Evolutionary conservation across 139 green algal species (phyloP).

Genomic region (Micractinium sp.): DNA sequence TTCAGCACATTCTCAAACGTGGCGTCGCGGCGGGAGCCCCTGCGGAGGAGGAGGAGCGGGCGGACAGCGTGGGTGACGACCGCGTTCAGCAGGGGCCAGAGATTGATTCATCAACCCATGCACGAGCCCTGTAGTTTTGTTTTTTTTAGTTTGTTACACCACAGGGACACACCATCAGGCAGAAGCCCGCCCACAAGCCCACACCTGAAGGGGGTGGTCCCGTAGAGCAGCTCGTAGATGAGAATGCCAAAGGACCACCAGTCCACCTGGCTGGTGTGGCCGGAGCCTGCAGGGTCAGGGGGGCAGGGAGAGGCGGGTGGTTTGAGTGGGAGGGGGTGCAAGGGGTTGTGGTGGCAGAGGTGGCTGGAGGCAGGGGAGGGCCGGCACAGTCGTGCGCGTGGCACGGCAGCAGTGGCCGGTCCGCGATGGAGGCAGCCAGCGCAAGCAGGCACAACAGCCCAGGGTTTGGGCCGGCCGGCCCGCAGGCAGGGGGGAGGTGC

Average conservation of each 20-base stretch:
- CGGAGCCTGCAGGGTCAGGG: constrained; percentile 38
- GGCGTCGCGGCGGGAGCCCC: constrained; percentile 70
- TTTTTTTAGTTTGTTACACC: too few relatives aligned
- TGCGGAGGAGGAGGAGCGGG: background rate
- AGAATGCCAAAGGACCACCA: constrained; percentile 97
- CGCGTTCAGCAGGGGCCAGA: too few relatives aligned
- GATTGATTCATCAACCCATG: too few relatives aligned
- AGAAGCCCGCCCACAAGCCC: too few relatives aligned
- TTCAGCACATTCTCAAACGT: constrained; percentile 97
- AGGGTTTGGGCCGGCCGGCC: too few relatives aligned
- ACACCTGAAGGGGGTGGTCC: constrained; percentile 85
- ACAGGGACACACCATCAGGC: too few relatives aligned
- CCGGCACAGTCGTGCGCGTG: too few relatives aligned
- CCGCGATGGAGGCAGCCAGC: background rate
- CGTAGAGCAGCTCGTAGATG: constrained; percentile 94
- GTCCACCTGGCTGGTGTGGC: constrained; percentile 78
- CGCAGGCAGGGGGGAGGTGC: too few relatives aligned
- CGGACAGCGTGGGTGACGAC: background rate
- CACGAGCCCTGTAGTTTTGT: too few relatives aligned
- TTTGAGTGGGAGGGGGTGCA: background rate
- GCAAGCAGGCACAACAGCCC: background rate
- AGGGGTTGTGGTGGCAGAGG: background rate
- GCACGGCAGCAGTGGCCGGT: background rate
- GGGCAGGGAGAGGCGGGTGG: background rate
- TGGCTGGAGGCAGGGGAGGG: too few relatives aligned